Conservation (phyloP, 495 filamentous ascomycete genomes). For the Polyplosphaeria fusca region DNA sequence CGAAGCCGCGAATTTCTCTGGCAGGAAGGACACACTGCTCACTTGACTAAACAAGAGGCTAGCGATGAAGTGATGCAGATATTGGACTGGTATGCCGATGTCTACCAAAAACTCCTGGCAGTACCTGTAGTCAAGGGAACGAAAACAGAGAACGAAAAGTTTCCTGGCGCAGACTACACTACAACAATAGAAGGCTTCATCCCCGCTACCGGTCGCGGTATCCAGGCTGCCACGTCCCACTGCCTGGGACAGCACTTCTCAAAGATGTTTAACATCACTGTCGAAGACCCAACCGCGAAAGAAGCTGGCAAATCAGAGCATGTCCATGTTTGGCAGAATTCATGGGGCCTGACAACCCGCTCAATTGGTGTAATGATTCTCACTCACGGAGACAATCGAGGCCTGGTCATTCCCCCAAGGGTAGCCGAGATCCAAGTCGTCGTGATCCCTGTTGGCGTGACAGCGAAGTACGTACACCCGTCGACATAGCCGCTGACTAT, state of each 20-base stretch:
- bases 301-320: slow-evolving; percentile 62
- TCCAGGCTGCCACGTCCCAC: slow-evolving; percentile 92
- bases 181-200: slow-evolving; percentile 78
- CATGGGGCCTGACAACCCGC: slow-evolving; percentile 94
- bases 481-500: background rate
- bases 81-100: slow-evolving; percentile 82
- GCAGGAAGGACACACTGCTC: slow-evolving; percentile 98
- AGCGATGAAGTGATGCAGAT: slow-evolving; percentile 85
- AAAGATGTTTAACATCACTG: slow-evolving; percentile 96
- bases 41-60: slow-evolving; percentile 73
- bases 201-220: slow-evolving; percentile 87
- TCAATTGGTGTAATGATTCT: slow-evolving; percentile 97
- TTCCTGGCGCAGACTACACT: slow-evolving; percentile 92
- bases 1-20: slow-evolving; percentile 92
- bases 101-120: slow-evolving; percentile 90
- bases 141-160: slow-evolving; percentile 95
- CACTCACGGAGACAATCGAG: slow-evolving; percentile 92
- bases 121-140: slow-evolving; percentile 87
- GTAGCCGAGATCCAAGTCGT: slow-evolving; percentile 84
- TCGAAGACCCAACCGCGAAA: slow-evolving; percentile 82
- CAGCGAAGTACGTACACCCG: slow-evolving; percentile 47
- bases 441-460: slow-evolving; percentile 91
- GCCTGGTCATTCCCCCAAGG: slow-evolving; percentile 83
- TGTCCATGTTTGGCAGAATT: slow-evolving; percentile 93
- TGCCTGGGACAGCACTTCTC: slow-evolving; percentile 95